A percentile compares a stretch with the other conserved stretches of the same genome.
Evolutionary conservation across 2,329 filamentous ascomycete species (phyloP).

Genomic region (Ophiosphaerella herpotricha): DNA sequence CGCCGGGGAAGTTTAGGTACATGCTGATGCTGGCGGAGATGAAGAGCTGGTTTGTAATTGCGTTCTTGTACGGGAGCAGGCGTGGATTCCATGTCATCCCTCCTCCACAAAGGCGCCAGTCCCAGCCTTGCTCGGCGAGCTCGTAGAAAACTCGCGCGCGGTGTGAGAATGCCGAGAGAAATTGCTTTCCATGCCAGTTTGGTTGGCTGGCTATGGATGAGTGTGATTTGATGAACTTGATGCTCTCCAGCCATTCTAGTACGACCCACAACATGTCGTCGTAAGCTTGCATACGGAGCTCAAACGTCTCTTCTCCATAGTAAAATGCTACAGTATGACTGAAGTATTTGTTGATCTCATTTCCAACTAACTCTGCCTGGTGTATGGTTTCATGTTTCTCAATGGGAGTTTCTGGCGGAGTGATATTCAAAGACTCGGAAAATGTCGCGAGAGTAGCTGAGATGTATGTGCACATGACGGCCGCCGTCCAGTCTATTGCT

Average conservation of each 20-base stretch:
- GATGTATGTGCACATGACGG: constrained; percentile 79
- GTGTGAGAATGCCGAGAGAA: constrained; percentile 77
- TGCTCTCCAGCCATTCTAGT: constrained; percentile 82
- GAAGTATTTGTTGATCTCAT: constrained; percentile 83
- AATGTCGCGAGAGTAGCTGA: constrained; percentile 74
- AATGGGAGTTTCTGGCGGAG: constrained; percentile 43
- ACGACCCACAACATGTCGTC: constrained; percentile 98
- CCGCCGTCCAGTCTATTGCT: constrained; percentile 91
- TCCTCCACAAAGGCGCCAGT: constrained; percentile 76
- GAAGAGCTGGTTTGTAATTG: constrained; percentile 91
- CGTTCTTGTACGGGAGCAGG: constrained; percentile 82
- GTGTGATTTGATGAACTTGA: constrained; percentile 77
- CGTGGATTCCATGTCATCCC: constrained; percentile 91
- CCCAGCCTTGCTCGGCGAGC: constrained; percentile 78
- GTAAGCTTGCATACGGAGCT: constrained; percentile 77
- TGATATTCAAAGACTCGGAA: constrained; percentile 61
- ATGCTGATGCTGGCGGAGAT: constrained; percentile 84
- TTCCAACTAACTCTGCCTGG: constrained; percentile 58
- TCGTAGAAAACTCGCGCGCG: constrained; percentile 86
- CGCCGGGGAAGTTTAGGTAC: constrained; percentile 88
- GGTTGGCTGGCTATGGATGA: constrained; percentile 53
- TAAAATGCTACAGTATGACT: constrained; percentile 77
- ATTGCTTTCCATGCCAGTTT: constrained; percentile 76
- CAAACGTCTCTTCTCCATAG: constrained; percentile 81
- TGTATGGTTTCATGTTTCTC: constrained; percentile 28